Conservation (phyloP, 495 filamentous ascomycete species). For the Astrothelium macrocarpum region DNA sequence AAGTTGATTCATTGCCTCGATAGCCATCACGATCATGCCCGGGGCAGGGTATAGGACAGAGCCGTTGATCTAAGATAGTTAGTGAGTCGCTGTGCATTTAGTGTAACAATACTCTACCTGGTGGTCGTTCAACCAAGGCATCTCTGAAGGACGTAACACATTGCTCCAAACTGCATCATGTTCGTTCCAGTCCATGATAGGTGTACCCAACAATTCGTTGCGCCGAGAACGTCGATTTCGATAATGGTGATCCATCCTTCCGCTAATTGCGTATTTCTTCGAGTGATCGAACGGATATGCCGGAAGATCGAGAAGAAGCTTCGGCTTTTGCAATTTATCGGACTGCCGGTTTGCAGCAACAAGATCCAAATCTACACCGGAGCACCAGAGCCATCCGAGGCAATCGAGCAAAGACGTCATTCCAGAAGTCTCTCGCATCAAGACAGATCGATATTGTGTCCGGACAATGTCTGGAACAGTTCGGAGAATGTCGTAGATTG, state of each 20-base stretch:
- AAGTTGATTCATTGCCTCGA: background rate
- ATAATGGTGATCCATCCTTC: conserved; percentile 38
- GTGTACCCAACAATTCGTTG: conserved; percentile 47
- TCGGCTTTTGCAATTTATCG: background rate
- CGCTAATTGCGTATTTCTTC: conserved; percentile 5
- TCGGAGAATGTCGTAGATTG: background rate
- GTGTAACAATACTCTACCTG: background rate
- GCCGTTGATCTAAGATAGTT: background rate
- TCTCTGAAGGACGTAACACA: conserved; percentile 39
- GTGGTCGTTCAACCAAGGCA: conserved; percentile 48
- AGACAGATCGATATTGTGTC: background rate
- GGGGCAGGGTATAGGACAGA: background rate
- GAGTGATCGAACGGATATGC: conserved; percentile 4
- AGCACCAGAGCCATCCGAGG: background rate
- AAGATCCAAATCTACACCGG: background rate
- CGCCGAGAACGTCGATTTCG: conserved; percentile 36
- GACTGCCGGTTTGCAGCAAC: background rate
- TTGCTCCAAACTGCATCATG: conserved; percentile 46
- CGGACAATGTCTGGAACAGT: background rate
- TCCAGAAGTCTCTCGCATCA: background rate
- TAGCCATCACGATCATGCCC: background rate
- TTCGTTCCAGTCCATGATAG: conserved; percentile 38
- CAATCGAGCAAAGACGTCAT: background rate
- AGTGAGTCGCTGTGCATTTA: background rate
- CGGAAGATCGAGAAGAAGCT: conserved; percentile 1